Base-by-base conservation (phyloP, 2,329 filamentous ascomycete genomes). In the Xylariaceae sp. region DNA sequence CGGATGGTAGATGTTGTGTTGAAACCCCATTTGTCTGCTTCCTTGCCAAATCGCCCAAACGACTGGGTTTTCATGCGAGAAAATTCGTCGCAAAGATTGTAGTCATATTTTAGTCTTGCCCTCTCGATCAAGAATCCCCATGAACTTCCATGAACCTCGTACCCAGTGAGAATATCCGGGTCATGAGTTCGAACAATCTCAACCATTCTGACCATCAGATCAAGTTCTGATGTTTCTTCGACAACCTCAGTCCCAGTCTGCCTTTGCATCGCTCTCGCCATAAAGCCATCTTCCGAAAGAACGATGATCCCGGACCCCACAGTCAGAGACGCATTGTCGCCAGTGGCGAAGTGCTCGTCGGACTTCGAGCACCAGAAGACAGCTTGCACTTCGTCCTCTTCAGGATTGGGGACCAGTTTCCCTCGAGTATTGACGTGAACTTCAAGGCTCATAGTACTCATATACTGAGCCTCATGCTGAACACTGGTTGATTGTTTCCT, bases 91-190 rank as follows among this genome's bases (percentile, higher is more conserved):
- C 89, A 95, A 3, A 99, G 75, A 60, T 96, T 86, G 66, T 89
- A 94, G 54, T 95, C 91, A 61, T 92, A 96, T 65, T 91, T 89
- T 53, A 87, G 69, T 30, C 87, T 79, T 11, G 92, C 91, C 45
- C 94, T 82, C 70, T 99, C 92, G 43, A 96, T 92, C 35, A 99
- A 69, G 67, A 95, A 99, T 1, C 95, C 94, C 94, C 94, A 99
- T 0, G 91, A 96, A 51, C 83, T 80, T 46, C 90, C 89, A 62
- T 96, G 90, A 0, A 97, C 90, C 68, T 99, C 94, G 60, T 94
- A 99, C 0, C 94, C 94, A 0, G 91, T 94, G 39, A 99, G 74
- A 27, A 99, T 88, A 62, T 99, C 94, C 0, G 94, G 94, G 65
- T 99, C 94, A 60, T 87, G 79, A 3, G 75, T 74, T 35, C 90